Evolutionary conservation across 768 basidiomycete species (phyloP).

Genomic region (Trametes coccinea): DNA sequence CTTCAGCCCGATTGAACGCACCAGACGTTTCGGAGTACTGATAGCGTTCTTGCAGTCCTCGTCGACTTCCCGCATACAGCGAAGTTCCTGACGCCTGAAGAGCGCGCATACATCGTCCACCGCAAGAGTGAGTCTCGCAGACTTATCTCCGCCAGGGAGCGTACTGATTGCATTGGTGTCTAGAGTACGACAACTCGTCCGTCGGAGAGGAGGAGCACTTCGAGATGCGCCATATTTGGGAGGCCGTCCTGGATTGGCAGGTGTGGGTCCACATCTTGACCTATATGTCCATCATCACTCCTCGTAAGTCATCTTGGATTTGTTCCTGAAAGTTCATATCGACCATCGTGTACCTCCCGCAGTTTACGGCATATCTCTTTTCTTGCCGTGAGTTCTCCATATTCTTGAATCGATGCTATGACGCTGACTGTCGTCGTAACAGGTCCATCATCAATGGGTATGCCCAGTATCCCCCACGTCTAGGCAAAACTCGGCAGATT

Average conservation of each 20-base stretch:
- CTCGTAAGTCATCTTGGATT: not conserved
- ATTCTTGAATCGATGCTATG: no score
- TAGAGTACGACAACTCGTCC: constrained; percentile 56
- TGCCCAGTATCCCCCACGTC: not conserved
- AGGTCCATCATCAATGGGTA: constrained; percentile 23
- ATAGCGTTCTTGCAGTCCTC: constrained; percentile 41
- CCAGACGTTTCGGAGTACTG: not conserved
- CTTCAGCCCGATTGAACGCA: not conserved
- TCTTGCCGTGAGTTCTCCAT: constrained; percentile 55
- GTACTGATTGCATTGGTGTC: not conserved
- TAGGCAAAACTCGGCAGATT: not conserved
- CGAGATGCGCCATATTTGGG: constrained; percentile 50
- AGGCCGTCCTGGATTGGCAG: constrained; percentile 57
- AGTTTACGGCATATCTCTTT: constrained; percentile 71
- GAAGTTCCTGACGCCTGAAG: constrained; percentile 60
- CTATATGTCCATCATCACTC: constrained; percentile 7
- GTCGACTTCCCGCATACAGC: constrained; percentile 64
- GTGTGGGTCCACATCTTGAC: not conserved
- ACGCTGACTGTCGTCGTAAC: no score
- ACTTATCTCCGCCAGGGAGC: not conserved
- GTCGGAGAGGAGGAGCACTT: constrained; percentile 65
- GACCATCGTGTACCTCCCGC: not conserved
- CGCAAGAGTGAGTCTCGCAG: not conserved
- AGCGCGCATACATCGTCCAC: constrained; percentile 47
- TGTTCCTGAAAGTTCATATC: not conserved